These are phyloP conservation scores for Leccinum angustisporum DNA, from an alignment of 1,284 basidiomycete genomes.

Conservation along the genomic window DNA sequence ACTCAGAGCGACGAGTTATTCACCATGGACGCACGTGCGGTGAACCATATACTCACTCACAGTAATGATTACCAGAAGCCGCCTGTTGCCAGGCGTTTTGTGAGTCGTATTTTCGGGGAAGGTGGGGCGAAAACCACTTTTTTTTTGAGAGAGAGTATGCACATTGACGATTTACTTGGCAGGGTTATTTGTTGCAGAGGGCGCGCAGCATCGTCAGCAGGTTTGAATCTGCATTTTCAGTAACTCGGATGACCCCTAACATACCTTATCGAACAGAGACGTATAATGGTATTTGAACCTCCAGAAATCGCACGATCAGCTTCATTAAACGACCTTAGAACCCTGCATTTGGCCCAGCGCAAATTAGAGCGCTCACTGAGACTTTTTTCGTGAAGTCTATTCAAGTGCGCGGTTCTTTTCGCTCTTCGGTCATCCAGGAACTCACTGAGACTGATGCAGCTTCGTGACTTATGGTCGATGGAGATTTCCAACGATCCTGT, in stretches of 20 bases:
- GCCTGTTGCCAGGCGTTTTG: constrained; percentile 15
- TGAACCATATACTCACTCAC: constrained; percentile 40
- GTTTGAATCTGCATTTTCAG: constrained; percentile 7
- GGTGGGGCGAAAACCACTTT: constrained; percentile 17
- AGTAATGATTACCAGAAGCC: constrained; percentile 37
- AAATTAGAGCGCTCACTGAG: constrained; percentile 52
- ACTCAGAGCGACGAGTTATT: not conserved
- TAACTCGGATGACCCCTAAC: not conserved
- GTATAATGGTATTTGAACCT: constrained; percentile 19
- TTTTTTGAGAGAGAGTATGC: not conserved
- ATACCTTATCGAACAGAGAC: constrained; percentile 12
- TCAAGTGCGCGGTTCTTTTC: constrained; percentile 36
- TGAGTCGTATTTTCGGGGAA: constrained; percentile 32
- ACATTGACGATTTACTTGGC: not conserved
- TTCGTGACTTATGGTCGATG: constrained; percentile 46
- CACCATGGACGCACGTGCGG: not conserved
- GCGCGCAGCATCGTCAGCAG: constrained; percentile 27
- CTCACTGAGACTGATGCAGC: constrained; percentile 28
- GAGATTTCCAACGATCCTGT: constrained; percentile 31
- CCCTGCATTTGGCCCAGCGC: constrained; percentile 54
- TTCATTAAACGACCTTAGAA: constrained; percentile 32
- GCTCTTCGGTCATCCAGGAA: not conserved
- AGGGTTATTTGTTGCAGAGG: constrained; percentile 17
- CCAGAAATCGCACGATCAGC: not conserved
- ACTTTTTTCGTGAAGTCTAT: constrained; percentile 55